A percentile compares a stretch with the other conserved stretches of the same genome.
These are phyloP conservation scores for Castanea crenata DNA, from an alignment of 306 rosid species.

Conservation along the genomic window DNA sequence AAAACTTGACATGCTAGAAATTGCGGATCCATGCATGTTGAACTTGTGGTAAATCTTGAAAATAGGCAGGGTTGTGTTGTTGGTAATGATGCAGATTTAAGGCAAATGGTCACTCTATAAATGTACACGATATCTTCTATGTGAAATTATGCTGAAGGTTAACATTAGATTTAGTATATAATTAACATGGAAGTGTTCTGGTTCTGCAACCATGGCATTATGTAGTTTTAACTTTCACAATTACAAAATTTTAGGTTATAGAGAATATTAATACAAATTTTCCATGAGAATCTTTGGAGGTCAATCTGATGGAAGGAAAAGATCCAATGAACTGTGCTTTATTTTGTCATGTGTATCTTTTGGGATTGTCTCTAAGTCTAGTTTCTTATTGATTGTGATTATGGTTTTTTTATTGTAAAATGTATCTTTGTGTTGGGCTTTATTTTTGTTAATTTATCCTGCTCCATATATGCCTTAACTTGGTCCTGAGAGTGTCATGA, in stretches of 20 bases:
- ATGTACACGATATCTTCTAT: neutral
- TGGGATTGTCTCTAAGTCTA: too few relatives aligned
- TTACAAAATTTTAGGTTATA: neutral
- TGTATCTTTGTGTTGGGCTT: too few relatives aligned
- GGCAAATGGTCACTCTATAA: neutral
- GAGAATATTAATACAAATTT: neutral
- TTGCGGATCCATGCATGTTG: neutral
- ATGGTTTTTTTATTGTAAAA: too few relatives aligned
- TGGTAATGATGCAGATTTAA: neutral
- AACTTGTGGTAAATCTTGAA: neutral
- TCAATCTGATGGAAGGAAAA: neutral
- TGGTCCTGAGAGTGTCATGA: too few relatives aligned
- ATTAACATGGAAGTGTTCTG: too few relatives aligned
- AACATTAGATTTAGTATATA: neutral
- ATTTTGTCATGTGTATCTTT: neutral
- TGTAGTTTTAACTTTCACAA: too few relatives aligned
- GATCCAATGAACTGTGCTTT: neutral
- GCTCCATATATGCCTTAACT: too few relatives aligned
- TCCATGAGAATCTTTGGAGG: neutral
- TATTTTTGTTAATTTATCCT: too few relatives aligned
- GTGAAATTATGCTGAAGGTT: neutral
- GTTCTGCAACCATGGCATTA: too few relatives aligned
- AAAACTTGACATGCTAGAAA: neutral
- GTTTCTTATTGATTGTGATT: too few relatives aligned
- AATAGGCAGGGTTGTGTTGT: neutral